Percentiles rank a stretch among this genome's conserved stretches.
These are phyloP conservation scores for Suhomyces vadensis DNA, from an alignment of 805 yeast genomes.

Conservation along the genomic window DNA sequence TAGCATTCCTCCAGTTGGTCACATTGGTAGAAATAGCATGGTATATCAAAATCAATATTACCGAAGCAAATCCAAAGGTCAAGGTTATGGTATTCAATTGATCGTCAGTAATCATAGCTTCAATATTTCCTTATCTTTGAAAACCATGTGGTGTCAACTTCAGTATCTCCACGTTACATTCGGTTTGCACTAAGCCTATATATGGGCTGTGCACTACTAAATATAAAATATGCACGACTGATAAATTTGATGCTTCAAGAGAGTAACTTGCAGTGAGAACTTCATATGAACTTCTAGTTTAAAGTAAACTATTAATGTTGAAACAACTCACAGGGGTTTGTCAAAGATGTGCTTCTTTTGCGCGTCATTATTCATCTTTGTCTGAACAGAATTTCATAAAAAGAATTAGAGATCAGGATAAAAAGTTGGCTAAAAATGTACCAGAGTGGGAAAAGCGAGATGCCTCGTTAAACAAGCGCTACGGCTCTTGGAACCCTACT, in stretches of 20 bases:
- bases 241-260: not conserved
- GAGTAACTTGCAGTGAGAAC: not conserved
- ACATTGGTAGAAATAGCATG: slow-evolving; percentile 62
- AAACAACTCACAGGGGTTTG: not conserved
- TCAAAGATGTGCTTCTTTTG: not conserved
- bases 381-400: slow-evolving; percentile 1
- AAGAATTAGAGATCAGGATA: slow-evolving; percentile 37
- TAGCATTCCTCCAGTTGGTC: slow-evolving; percentile 14
- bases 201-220: not conserved
- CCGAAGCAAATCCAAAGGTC: slow-evolving; percentile 69
- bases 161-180: not conserved
- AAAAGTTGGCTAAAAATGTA: slow-evolving; percentile 25
- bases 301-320: not conserved
- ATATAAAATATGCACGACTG: not conserved
- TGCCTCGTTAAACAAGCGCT: slow-evolving; percentile 60
- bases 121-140: not conserved
- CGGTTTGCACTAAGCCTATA: not conserved
- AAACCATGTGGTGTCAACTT: slow-evolving; percentile 7
- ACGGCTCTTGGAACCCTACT: slow-evolving; percentile 68
- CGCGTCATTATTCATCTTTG: not conserved
- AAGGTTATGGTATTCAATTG: slow-evolving; percentile 76
- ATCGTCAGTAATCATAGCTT: slow-evolving; percentile 74
- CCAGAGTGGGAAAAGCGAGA: slow-evolving; percentile 71
- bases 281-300: not conserved
- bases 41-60: slow-evolving; percentile 69